A percentile compares a stretch with the other conserved stretches of the same genome.
phyloP scores from a whole-genome alignment of 352 stramenopile genomes.

The Phytopythium vexans region DNA sequence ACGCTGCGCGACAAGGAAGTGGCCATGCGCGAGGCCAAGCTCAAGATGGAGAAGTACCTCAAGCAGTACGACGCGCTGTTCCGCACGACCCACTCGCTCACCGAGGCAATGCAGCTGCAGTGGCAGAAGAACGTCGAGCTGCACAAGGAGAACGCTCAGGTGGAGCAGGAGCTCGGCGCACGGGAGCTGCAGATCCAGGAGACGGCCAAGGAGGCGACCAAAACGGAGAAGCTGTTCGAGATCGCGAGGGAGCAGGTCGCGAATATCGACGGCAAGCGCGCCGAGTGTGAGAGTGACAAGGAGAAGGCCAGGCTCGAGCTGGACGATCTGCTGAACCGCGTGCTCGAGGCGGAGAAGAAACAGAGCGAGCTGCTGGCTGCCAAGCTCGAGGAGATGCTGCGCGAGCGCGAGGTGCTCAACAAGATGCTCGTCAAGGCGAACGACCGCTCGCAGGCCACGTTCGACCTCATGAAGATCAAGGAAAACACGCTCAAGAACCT shows the following conservation, averaged over 20 bases:
- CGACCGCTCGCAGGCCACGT: slow-evolving; percentile 76
- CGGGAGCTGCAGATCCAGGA: slow-evolving; percentile 55
- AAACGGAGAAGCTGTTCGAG: slow-evolving; percentile 75
- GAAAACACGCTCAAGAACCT: slow-evolving; percentile 90
- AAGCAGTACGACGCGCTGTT: slow-evolving; percentile 86
- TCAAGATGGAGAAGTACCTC: slow-evolving; percentile 88
- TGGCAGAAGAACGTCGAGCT: slow-evolving; percentile 84
- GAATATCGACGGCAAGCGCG: slow-evolving; percentile 56
- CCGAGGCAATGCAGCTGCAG: slow-evolving; percentile 75
- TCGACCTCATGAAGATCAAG: slow-evolving; percentile 90
- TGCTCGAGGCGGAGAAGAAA: slow-evolving; percentile 59
- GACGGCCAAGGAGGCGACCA: slow-evolving; percentile 50
- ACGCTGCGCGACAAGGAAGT: slow-evolving; percentile 67
- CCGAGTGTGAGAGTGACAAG: slow-evolving; percentile 58
- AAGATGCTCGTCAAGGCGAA: slow-evolving; percentile 88
- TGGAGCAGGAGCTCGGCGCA: slow-evolving; percentile 49
- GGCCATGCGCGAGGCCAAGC: slow-evolving; percentile 71
- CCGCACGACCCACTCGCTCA: slow-evolving; percentile 69
- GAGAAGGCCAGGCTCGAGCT: slow-evolving; percentile 60
- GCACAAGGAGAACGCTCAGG: slow-evolving; percentile 68
- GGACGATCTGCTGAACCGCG: slow-evolving; percentile 62
- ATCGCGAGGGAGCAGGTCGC: slow-evolving; percentile 73
- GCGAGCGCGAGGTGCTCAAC: slow-evolving; percentile 79
- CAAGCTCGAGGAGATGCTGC: slow-evolving; percentile 77
- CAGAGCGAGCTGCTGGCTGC: slow-evolving; percentile 70